Evolutionary conservation across 139 green algal genomes (phyloP).

Genomic region (Closterium sp.): DNA sequence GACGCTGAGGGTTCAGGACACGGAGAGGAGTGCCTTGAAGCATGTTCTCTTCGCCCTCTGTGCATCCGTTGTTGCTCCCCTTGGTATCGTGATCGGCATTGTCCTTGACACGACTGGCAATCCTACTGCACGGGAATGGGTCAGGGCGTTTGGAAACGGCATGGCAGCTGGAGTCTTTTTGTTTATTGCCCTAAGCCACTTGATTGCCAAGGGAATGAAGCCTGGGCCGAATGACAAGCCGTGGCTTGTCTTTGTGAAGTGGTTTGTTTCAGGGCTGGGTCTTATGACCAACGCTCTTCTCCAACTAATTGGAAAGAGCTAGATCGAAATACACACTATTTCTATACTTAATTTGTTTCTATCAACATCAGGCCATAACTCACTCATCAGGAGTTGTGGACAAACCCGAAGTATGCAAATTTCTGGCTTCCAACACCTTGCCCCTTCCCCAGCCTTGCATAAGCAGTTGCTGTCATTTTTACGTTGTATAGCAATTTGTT

Average conservation of each 20-base stretch:
- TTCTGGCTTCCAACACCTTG: no score
- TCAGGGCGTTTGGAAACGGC: constrained; percentile 16
- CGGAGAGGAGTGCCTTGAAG: not conserved
- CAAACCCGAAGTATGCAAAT: no score
- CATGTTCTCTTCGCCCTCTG: not conserved
- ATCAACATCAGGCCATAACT: not conserved
- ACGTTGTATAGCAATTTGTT: no score
- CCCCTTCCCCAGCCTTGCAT: no score
- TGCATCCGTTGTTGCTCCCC: constrained; percentile 1
- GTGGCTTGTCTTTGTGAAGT: constrained; percentile 5
- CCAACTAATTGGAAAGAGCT: not conserved
- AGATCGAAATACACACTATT: not conserved
- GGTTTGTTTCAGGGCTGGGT: not conserved
- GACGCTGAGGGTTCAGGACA: not conserved
- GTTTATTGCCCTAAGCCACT: constrained; percentile 9
- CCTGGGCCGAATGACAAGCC: not conserved
- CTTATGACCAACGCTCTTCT: not conserved
- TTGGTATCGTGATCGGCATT: constrained; percentile 23
- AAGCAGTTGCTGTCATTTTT: no score
- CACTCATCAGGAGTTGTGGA: not conserved
- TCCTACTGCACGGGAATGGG: not conserved
- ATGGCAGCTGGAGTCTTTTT: constrained; percentile 31
- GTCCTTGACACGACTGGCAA: constrained; percentile 4
- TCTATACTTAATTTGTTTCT: not conserved
- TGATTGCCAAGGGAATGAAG: constrained; percentile 26